Percentiles rank a stretch among this genome's conserved stretches.
Evolutionary conservation across 2,329 filamentous ascomycete species (phyloP).

Genomic region (Grosmannia huntii): DNA sequence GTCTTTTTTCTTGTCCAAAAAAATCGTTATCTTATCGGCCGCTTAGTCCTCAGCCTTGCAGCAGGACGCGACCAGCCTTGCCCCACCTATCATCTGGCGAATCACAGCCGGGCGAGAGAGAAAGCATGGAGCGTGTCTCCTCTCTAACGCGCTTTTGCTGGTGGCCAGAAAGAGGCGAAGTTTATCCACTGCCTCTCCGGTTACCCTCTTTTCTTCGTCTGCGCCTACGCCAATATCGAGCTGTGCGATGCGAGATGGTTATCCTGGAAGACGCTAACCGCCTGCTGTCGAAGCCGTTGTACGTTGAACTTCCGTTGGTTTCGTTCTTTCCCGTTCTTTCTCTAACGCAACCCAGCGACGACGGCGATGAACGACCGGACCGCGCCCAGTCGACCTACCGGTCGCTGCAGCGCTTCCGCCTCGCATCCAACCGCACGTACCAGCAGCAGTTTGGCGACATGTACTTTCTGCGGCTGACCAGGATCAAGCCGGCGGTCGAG

Average conservation of each 20-base stretch:
- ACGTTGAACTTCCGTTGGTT: constrained; percentile 15
- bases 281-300: constrained; percentile 38
- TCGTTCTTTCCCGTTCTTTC: neutral
- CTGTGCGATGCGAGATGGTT: constrained; percentile 23
- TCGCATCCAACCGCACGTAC: constrained; percentile 64
- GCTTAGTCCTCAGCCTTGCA: constrained; percentile 1
- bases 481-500: constrained; percentile 76
- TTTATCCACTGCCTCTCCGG: neutral
- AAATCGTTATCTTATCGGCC: constrained; percentile 1
- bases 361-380: constrained; percentile 28
- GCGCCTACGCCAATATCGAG: neutral
- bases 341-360: constrained; percentile 16
- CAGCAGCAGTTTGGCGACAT: constrained; percentile 95
- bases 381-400: constrained; percentile 50
- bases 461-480: constrained; percentile 85
- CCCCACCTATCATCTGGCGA: neutral
- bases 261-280: constrained; percentile 28
- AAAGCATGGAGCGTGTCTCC: neutral
- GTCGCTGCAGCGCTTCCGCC: constrained; percentile 59
- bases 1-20: neutral
- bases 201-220: neutral
- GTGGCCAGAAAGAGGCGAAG: neutral
- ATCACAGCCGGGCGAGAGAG: neutral
- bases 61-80: neutral
- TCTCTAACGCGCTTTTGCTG: neutral